Conservation (phyloP, 2,329 filamentous ascomycete genomes). For the Dactylellina sp. region DNA sequence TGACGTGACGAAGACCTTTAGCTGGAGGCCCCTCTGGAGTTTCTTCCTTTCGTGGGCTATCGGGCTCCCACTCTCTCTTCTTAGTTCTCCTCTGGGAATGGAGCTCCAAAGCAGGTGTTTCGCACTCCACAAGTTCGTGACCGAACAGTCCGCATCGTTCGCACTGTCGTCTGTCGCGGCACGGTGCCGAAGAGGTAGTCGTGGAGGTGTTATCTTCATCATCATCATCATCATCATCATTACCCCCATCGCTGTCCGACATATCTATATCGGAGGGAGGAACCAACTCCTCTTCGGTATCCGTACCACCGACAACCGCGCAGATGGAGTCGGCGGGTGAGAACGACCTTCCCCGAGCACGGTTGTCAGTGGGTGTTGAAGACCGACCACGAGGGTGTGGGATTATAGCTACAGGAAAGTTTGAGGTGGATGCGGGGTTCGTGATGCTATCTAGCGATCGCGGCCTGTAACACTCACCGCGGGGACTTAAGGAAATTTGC, state of each 20-base stretch:
- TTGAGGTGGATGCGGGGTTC: slow-evolving; percentile 36
- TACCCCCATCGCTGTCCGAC: slow-evolving; percentile 34
- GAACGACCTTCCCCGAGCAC: slow-evolving; percentile 54
- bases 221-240: too few relatives aligned
- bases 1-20: slow-evolving; percentile 55
- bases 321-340: slow-evolving; percentile 56
- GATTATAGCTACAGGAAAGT: slow-evolving; percentile 14
- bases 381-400: slow-evolving; percentile 46
- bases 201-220: slow-evolving; percentile 52
- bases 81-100: slow-evolving; percentile 23
- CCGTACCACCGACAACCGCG: slow-evolving; percentile 56
- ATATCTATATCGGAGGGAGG: slow-evolving; percentile 53
- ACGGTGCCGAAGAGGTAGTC: slow-evolving; percentile 52
- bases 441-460: slow-evolving; percentile 56
- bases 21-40: slow-evolving; percentile 42
- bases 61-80: slow-evolving; percentile 54
- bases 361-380: slow-evolving; percentile 56
- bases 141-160: slow-evolving; percentile 56
- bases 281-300: slow-evolving; percentile 55
- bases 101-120: slow-evolving; percentile 44
- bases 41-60: slow-evolving; percentile 41
- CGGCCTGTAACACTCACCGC: slow-evolving; percentile 56
- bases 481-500: slow-evolving; percentile 49
- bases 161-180: slow-evolving; percentile 55
- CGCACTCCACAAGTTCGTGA: slow-evolving; percentile 52